These are phyloP conservation scores for Papiliotrema nemorosa DNA, from an alignment of 1,284 basidiomycete species.

Conservation along the genomic window DNA sequence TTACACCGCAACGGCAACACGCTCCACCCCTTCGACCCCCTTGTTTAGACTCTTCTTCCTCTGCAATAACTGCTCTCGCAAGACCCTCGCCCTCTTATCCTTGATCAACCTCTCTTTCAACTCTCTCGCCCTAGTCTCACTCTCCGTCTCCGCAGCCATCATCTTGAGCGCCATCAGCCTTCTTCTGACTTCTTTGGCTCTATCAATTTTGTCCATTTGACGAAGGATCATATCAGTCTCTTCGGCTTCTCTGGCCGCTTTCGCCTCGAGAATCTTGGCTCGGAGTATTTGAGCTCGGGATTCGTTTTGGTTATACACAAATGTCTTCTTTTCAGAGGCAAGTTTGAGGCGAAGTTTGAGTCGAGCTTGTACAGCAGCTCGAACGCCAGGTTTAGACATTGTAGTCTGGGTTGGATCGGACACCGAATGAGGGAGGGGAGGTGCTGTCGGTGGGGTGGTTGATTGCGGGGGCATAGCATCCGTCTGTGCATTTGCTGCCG, in stretches of 20 bases:
- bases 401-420: constrained; percentile 5
- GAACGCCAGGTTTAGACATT: constrained; percentile 8
- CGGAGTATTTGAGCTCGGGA: constrained; percentile 24
- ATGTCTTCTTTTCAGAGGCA: constrained; percentile 19
- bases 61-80: constrained; percentile 6
- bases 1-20: too few relatives aligned
- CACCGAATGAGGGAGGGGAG: constrained; percentile 6
- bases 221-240: constrained; percentile 21
- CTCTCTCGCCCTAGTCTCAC: constrained; percentile 27
- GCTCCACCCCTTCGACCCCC: neutral
- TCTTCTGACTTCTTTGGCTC: constrained; percentile 25
- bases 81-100: constrained; percentile 21
- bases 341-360: constrained; percentile 24
- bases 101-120: constrained; percentile 32
- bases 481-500: neutral
- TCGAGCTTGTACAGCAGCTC: constrained; percentile 20
- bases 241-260: constrained; percentile 14
- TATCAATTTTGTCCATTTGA: constrained; percentile 20
- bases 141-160: constrained; percentile 26
- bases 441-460: neutral
- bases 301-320: constrained; percentile 17
- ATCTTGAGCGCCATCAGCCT: constrained; percentile 32
- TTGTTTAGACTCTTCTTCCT: constrained; percentile 7
- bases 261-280: constrained; percentile 14
- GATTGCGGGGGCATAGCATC: neutral